Evolutionary conservation across 441 rosid genomes (phyloP).

Genomic region (Adansonia rubrostipa): DNA sequence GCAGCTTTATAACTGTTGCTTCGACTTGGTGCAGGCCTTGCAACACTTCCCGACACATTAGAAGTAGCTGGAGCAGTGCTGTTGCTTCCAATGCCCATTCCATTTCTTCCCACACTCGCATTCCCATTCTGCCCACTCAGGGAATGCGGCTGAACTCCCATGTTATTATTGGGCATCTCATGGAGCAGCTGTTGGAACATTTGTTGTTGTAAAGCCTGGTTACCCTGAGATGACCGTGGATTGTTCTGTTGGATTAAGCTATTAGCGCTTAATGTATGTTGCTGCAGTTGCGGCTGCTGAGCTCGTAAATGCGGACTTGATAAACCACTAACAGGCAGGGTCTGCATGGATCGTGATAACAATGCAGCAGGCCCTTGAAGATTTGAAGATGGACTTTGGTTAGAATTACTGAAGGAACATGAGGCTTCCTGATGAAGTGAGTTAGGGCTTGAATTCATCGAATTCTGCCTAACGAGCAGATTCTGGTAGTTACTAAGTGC

Average conservation of each 20-base stretch:
- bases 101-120: conserved; percentile 50
- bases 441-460: conserved; percentile 66
- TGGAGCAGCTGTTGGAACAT: conserved; percentile 83
- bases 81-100: conserved; percentile 51
- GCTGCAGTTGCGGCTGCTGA: conserved; percentile 60
- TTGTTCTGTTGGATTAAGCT: conserved; percentile 60
- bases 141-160: conserved; percentile 51
- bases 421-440: conserved; percentile 66
- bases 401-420: conserved; percentile 55
- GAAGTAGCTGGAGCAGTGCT: conserved; percentile 44
- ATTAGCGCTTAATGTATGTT: conserved; percentile 42
- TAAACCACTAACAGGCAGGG: conserved; percentile 58
- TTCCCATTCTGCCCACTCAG: conserved; percentile 48
- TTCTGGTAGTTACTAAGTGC: conserved; percentile 81
- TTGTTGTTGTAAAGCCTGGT: conserved; percentile 70
- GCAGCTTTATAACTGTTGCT: conserved; percentile 64
- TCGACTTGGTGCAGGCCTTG: conserved; percentile 57
- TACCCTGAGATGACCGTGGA: conserved; percentile 60
- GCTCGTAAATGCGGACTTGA: conserved; percentile 53
- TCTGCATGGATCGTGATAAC: conserved; percentile 64
- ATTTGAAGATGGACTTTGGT: conserved; percentile 57
- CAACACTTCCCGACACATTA: conserved; percentile 47
- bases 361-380: conserved; percentile 55
- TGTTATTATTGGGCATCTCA: conserved; percentile 66
- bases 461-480: conserved; percentile 78